Evolutionary conservation across 2,329 filamentous ascomycete species (phyloP).

Genomic region (Scedosporium dehoogii): DNA sequence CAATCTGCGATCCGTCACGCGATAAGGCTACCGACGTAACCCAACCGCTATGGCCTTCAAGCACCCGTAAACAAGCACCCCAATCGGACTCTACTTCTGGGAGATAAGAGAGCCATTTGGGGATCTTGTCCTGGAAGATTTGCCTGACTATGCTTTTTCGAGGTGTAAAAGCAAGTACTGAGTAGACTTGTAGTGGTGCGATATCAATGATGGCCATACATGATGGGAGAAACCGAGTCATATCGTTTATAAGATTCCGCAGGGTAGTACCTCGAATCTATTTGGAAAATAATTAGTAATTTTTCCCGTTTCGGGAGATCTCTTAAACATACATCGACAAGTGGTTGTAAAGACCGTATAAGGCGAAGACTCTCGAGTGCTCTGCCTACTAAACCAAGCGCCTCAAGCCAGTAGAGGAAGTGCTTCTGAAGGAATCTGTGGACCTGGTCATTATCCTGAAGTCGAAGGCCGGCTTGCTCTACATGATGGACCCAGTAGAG

Average conservation of each 20-base stretch:
- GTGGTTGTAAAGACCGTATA: background rate
- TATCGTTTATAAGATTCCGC: too few relatives aligned
- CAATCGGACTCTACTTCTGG: background rate
- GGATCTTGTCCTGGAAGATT: background rate
- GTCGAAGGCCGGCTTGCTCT: background rate
- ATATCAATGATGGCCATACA: background rate
- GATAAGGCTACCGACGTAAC: background rate
- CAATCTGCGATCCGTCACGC: background rate
- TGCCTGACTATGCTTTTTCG: background rate
- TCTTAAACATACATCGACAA: background rate
- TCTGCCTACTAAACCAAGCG: background rate
- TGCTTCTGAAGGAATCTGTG: background rate
- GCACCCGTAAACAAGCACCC: background rate
- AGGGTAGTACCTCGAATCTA: too few relatives aligned
- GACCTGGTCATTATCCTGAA: background rate
- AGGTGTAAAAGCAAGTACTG: background rate
- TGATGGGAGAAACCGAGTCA: background rate
- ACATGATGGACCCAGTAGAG: background rate
- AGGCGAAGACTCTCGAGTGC: background rate
- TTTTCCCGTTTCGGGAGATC: too few relatives aligned
- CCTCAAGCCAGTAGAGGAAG: background rate
- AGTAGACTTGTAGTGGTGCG: background rate
- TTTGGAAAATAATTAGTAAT: too few relatives aligned
- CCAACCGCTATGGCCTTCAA: background rate
- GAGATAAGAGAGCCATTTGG: background rate